phyloP scores from a whole-genome alignment of 2,329 filamentous ascomycete species.

The Pseudogymnoascus sp. region DNA sequence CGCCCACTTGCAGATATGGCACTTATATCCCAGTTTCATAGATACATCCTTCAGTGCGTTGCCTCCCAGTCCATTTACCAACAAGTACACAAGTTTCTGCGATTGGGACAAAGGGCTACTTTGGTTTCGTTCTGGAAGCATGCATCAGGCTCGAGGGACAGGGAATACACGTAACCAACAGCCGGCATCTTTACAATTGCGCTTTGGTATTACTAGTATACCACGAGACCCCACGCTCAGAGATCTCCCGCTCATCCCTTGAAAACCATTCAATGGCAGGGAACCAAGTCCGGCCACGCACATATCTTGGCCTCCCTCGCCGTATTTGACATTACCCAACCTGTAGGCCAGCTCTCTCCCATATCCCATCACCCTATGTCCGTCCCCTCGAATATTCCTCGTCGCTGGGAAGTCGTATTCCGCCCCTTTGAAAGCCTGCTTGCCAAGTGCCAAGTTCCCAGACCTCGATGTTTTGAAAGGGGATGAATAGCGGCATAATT shows the following conservation, averaged over 20 bases:
- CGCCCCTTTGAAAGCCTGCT: not conserved
- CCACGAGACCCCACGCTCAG: not conserved
- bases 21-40: not conserved
- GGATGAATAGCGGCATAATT: constrained; percentile 2
- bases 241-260: not conserved
- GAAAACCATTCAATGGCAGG: not conserved
- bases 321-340: constrained; percentile 12
- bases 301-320: constrained; percentile 4
- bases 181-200: not conserved
- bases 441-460: not conserved
- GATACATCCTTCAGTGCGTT: not conserved
- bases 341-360: not conserved
- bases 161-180: not conserved
- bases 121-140: not conserved
- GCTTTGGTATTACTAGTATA: constrained; percentile 8
- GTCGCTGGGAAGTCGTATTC: constrained; percentile 1
- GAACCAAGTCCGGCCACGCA: not conserved
- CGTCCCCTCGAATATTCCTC: not conserved
- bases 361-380: constrained; percentile 9
- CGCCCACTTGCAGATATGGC: not conserved
- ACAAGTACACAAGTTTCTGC: not conserved
- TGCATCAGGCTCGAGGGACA: not conserved
- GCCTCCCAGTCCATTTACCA: not conserved
- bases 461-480: not conserved
- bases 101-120: not conserved